These are phyloP conservation scores for Pseudoneurospora amorphoporcata DNA, from an alignment of 495 filamentous ascomycete species.

Conservation along the genomic window DNA sequence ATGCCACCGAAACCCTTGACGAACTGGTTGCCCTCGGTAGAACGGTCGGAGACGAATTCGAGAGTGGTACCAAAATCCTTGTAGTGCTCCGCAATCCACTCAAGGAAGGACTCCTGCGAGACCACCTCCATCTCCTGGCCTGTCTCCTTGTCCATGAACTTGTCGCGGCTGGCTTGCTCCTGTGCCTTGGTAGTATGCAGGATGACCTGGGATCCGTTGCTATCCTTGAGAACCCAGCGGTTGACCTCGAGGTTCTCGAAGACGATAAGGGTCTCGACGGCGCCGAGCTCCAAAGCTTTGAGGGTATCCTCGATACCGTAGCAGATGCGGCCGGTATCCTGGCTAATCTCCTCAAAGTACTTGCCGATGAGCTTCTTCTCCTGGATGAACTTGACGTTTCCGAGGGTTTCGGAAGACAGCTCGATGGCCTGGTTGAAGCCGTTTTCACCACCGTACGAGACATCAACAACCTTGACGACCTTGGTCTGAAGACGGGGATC, in stretches of 20 bases:
- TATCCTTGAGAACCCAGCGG: slow-evolving; percentile 77
- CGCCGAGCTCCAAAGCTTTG: slow-evolving; percentile 93
- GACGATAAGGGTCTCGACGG: slow-evolving; percentile 90
- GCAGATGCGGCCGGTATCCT: slow-evolving; percentile 90
- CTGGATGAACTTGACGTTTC: slow-evolving; percentile 99
- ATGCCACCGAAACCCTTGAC: slow-evolving; percentile 99
- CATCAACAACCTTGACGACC: slow-evolving; percentile 98
- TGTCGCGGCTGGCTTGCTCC: slow-evolving; percentile 60
- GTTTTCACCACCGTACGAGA: slow-evolving; percentile 97
- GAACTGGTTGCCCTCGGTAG: slow-evolving; percentile 97
- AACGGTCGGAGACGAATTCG: slow-evolving; percentile 95
- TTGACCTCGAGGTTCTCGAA: slow-evolving; percentile 94
- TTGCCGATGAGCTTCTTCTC: slow-evolving; percentile 98
- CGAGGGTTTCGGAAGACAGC: slow-evolving; percentile 84
- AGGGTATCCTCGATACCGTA: slow-evolving; percentile 97
- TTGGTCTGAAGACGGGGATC: slow-evolving; percentile 82
- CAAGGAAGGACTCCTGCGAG: slow-evolving; percentile 79
- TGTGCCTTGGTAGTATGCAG: slow-evolving; percentile 84
- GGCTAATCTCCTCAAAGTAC: slow-evolving; percentile 98
- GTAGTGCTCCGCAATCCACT: slow-evolving; percentile 97
- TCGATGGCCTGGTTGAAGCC: slow-evolving; percentile 99
- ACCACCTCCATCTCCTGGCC: slow-evolving; percentile 93
- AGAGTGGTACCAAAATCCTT: slow-evolving; percentile 94
- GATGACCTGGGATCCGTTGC: slow-evolving; percentile 56
- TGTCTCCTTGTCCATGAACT: slow-evolving; percentile 89